Evolutionary conservation across 2,329 filamentous ascomycete species (phyloP).

Genomic region (Didymella lethalis): DNA sequence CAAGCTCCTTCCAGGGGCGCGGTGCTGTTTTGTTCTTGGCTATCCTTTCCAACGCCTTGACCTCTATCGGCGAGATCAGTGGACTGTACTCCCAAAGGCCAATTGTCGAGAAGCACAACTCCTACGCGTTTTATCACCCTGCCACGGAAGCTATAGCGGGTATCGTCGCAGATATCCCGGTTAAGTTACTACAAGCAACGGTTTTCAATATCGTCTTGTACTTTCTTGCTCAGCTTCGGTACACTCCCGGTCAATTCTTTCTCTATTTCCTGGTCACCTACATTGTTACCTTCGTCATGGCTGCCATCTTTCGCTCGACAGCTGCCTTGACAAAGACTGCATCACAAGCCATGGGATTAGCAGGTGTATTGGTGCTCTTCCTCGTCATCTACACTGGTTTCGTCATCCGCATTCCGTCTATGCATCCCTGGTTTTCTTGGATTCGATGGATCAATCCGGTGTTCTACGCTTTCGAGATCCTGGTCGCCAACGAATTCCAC

Average conservation of each 20-base stretch:
- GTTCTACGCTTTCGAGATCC: constrained; percentile 78
- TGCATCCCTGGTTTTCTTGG: constrained; percentile 53
- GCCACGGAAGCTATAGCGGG: constrained; percentile 83
- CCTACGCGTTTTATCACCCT: constrained; percentile 88
- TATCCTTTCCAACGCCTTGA: constrained; percentile 66
- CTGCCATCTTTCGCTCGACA: constrained; percentile 82
- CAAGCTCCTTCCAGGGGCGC: constrained; percentile 62
- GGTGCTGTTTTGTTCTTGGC: constrained; percentile 68
- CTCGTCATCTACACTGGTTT: constrained; percentile 75
- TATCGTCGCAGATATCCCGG: constrained; percentile 83
- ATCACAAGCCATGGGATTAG: constrained; percentile 63
- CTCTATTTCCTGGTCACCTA: constrained; percentile 72
- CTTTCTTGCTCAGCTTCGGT: constrained; percentile 81
- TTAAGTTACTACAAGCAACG: constrained; percentile 75
- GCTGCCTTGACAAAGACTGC: constrained; percentile 75
- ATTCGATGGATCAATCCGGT: constrained; percentile 73
- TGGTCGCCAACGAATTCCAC: constrained; percentile 76
- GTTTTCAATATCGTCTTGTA: constrained; percentile 82
- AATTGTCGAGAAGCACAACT: constrained; percentile 87
- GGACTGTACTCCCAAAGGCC: constrained; percentile 80
- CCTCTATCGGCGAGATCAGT: constrained; percentile 62
- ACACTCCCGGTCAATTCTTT: constrained; percentile 79
- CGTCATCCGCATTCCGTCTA: constrained; percentile 70
- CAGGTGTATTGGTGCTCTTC: constrained; percentile 66
- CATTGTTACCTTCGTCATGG: constrained; percentile 72